phyloP scores from a whole-genome alignment of 768 basidiomycete genomes.

The Crepidotus variabilis region DNA sequence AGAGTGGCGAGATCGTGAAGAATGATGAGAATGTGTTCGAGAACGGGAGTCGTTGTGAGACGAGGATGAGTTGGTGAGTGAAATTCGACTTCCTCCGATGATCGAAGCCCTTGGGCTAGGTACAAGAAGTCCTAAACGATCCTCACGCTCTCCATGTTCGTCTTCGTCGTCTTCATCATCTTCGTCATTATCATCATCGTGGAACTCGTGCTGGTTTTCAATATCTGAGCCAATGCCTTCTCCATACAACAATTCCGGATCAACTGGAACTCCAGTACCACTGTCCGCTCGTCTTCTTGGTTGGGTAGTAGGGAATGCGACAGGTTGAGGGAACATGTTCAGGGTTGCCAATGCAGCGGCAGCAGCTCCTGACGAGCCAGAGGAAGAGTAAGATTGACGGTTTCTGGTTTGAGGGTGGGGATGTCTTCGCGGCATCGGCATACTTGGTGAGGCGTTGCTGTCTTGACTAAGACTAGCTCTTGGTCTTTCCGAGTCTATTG shows the following conservation, averaged over 20 bases:
- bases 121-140: slow-evolving; percentile 27
- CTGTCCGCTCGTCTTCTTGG: slow-evolving; percentile 23
- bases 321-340: slow-evolving; percentile 14
- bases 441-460: neutral
- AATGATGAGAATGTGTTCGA: slow-evolving; percentile 28
- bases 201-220: slow-evolving; percentile 9
- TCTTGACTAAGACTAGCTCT: neutral
- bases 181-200: slow-evolving; percentile 21
- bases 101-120: slow-evolving; percentile 45
- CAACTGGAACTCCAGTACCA: slow-evolving; percentile 16
- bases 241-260: slow-evolving; percentile 18
- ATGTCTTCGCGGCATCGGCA: slow-evolving; percentile 20
- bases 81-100: slow-evolving; percentile 35
- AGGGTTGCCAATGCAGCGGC: slow-evolving; percentile 17
- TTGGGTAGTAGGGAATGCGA: slow-evolving; percentile 28
- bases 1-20: slow-evolving; percentile 19
- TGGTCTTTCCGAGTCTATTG: slow-evolving; percentile 42
- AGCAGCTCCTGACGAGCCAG: slow-evolving; percentile 10
- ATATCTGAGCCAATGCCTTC: slow-evolving; percentile 10
- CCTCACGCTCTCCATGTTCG: slow-evolving; percentile 21
- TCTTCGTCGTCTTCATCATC: slow-evolving; percentile 18
- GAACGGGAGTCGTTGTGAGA: slow-evolving; percentile 23
- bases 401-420: slow-evolving; percentile 19
- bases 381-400: neutral
- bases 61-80: slow-evolving; percentile 18